Evolutionary conservation across 2,329 filamentous ascomycete species (phyloP).

Genomic region (Scorias spongiosa): DNA sequence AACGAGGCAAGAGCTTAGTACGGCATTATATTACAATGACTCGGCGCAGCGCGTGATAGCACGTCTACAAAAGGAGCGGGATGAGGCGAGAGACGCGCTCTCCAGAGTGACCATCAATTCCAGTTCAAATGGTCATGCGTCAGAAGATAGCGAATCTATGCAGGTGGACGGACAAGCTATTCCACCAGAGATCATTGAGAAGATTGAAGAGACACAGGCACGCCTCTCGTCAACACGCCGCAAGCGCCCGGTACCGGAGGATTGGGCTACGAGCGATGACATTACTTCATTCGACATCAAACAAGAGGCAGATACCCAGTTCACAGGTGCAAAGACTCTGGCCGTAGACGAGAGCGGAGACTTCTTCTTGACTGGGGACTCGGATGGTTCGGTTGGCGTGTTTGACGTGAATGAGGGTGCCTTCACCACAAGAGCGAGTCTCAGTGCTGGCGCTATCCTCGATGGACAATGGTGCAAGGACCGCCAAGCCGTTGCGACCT

Average conservation of each 20-base stretch:
- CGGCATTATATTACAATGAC: constrained; percentile 91
- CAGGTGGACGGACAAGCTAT: constrained; percentile 72
- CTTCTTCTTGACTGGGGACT: constrained; percentile 58
- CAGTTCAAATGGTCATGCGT: constrained; percentile 26
- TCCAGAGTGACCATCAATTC: constrained; percentile 65
- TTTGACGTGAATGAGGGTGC: constrained; percentile 66
- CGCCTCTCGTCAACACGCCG: constrained; percentile 76
- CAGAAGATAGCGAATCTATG: constrained; percentile 66
- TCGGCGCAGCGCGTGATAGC: constrained; percentile 93
- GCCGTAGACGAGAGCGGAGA: constrained; percentile 45
- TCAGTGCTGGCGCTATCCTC: constrained; percentile 51
- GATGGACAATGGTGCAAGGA: constrained; percentile 49
- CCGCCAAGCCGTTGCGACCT: constrained; percentile 57
- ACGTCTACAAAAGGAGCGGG: constrained; percentile 73
- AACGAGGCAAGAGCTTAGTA: constrained; percentile 84
- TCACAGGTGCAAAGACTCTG: constrained; percentile 42
- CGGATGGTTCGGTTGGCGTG: constrained; percentile 59
- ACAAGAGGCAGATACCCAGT: constrained; percentile 40
- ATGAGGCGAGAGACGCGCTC: constrained; percentile 80
- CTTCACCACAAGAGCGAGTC: constrained; percentile 52
- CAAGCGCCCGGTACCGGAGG: constrained; percentile 73
- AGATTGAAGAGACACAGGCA: constrained; percentile 67
- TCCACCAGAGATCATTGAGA: constrained; percentile 52
- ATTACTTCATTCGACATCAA: constrained; percentile 45
- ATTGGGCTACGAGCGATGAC: constrained; percentile 65